phyloP scores from a whole-genome alignment of 192 early-diverging fungal species.

The Geranomyces variabilis region DNA sequence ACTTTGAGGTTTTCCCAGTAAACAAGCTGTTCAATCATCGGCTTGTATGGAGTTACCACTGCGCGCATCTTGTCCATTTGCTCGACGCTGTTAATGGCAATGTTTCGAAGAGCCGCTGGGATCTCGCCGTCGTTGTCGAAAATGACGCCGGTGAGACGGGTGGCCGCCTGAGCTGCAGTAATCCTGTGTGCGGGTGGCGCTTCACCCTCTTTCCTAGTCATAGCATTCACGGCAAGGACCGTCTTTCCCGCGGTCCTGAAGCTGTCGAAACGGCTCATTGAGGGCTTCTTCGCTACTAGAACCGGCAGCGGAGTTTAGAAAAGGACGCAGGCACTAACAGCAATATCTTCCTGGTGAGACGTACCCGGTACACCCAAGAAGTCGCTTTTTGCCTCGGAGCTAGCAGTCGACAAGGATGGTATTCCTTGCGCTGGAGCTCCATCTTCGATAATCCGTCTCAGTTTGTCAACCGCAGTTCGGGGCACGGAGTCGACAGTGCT shows the following conservation, averaged over 20 bases:
- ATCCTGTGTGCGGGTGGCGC: not conserved
- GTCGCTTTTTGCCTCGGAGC: no score
- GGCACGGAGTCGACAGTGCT: not conserved
- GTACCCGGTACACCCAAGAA: no score
- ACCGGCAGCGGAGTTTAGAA: not conserved
- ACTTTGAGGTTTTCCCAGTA: constrained; percentile 36
- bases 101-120: constrained; percentile 14
- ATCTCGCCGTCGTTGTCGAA: constrained; percentile 36
- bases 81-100: constrained; percentile 4
- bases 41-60: constrained; percentile 23
- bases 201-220: constrained; percentile 8
- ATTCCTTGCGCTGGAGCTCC: not conserved
- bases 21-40: constrained; percentile 34
- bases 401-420: no score
- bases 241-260: constrained; percentile 23
- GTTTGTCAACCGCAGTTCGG: constrained; percentile 12
- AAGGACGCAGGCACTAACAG: no score
- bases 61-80: constrained; percentile 24
- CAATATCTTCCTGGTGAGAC: no score
- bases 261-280: constrained; percentile 6
- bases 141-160: constrained; percentile 31
- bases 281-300: not conserved
- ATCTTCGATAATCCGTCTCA: not conserved
- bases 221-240: constrained; percentile 21
- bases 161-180: constrained; percentile 1